These are phyloP conservation scores for Thielaviopsis musarum DNA, from an alignment of 2,329 filamentous ascomycete genomes.

Conservation along the genomic window DNA sequence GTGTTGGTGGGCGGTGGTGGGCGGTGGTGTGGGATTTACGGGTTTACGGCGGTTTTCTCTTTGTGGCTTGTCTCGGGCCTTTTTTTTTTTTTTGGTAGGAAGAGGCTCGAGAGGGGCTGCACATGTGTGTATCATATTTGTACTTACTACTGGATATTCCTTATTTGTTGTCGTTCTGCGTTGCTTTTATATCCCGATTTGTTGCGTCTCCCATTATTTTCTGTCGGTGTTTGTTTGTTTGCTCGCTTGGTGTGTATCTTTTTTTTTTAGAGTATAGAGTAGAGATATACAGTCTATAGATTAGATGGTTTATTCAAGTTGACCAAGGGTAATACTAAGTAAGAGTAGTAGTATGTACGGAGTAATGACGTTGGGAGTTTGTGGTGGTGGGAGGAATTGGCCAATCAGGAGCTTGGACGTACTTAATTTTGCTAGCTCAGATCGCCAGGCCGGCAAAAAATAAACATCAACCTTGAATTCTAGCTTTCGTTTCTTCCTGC, in stretches of 20 bases:
- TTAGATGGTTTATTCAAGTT: not conserved
- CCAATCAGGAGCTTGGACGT: too few relatives aligned
- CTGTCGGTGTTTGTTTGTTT: not conserved
- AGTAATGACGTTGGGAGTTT: too few relatives aligned
- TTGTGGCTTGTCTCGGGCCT: conserved; percentile 13
- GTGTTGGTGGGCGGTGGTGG: not conserved
- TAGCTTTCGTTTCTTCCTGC: too few relatives aligned
- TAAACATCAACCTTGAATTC: too few relatives aligned
- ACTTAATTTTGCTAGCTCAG: too few relatives aligned
- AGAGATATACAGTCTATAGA: not conserved
- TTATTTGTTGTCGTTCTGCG: not conserved
- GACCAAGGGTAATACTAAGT: too few relatives aligned
- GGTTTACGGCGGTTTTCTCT: not conserved
- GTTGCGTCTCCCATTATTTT: not conserved
- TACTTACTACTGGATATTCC: conserved; percentile 3
- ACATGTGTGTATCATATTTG: conserved; percentile 13
- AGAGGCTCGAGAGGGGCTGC: not conserved
- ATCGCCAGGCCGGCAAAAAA: too few relatives aligned
- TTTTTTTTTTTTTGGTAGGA: not conserved
- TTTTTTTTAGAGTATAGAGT: not conserved
- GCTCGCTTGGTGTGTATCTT: not conserved
- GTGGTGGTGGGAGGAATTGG: too few relatives aligned
- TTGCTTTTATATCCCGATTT: not conserved
- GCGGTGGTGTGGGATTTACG: too few relatives aligned
- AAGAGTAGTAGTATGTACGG: too few relatives aligned